Conservation (phyloP, 768 basidiomycete genomes). For the Phallus indusiatus region DNA sequence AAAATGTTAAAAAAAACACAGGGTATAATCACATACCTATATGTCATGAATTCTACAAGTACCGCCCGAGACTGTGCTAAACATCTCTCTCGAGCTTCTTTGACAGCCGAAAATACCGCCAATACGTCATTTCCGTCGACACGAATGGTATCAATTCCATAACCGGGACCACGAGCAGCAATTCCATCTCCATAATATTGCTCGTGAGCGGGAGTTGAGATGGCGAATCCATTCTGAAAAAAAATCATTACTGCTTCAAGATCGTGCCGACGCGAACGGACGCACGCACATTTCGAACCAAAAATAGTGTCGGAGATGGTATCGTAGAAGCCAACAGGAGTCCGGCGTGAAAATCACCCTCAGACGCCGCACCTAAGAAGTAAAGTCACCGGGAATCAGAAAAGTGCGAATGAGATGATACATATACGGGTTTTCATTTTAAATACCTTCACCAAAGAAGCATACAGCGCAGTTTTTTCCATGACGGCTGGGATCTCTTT, state of each 20-base stretch:
- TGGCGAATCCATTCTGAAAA: conserved; percentile 74
- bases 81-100: conserved; percentile 61
- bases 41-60: conserved; percentile 84
- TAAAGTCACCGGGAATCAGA: not conserved
- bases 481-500: conserved; percentile 60
- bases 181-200: conserved; percentile 93
- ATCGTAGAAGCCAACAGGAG: conserved; percentile 71
- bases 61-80: conserved; percentile 75
- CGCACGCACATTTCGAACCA: conserved; percentile 44
- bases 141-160: conserved; percentile 83
- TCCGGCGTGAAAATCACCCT: conserved; percentile 84
- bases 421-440: conserved; percentile 66
- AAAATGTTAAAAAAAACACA: not conserved
- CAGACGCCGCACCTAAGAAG: conserved; percentile 23
- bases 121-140: conserved; percentile 93
- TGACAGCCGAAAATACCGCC: conserved; percentile 67
- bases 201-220: conserved; percentile 83
- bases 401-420: conserved; percentile 24
- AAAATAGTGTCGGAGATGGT: conserved; percentile 62
- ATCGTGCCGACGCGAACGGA: not conserved
- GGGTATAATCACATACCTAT: conserved; percentile 45
- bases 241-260: conserved; percentile 14
- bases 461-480: conserved; percentile 73
- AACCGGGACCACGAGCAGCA: conserved; percentile 82
- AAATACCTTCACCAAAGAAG: conserved; percentile 79